Evolutionary conservation across 2,329 filamentous ascomycete species (phyloP).

Genomic region (Coniella vitis): DNA sequence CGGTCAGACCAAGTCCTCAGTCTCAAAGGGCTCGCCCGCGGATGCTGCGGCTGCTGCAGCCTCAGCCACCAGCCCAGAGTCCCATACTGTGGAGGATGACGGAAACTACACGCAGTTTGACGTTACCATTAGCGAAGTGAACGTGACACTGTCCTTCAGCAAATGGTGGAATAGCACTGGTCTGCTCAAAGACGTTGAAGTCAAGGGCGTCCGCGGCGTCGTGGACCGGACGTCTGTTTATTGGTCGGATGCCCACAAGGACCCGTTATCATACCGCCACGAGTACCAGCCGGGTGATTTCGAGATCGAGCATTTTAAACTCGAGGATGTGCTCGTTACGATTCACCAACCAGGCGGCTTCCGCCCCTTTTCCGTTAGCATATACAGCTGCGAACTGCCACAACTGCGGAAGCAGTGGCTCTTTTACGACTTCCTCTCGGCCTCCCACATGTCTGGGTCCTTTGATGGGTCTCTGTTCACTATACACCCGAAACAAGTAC

Average conservation of each 20-base stretch:
- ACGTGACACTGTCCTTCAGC: slow-evolving; percentile 93
- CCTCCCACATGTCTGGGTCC: slow-evolving; percentile 92
- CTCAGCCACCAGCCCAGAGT: slow-evolving; percentile 42
- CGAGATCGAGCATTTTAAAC: slow-evolving; percentile 92
- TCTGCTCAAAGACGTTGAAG: slow-evolving; percentile 81
- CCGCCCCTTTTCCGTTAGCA: slow-evolving; percentile 90
- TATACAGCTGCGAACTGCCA: slow-evolving; percentile 91
- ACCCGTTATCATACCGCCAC: slow-evolving; percentile 82
- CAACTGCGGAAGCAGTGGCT: slow-evolving; percentile 92
- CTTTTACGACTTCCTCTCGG: slow-evolving; percentile 94
- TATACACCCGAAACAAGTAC: slow-evolving; percentile 87
- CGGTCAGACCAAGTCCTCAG: slow-evolving; percentile 71
- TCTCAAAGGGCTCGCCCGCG: slow-evolving; percentile 85
- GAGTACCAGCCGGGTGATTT: slow-evolving; percentile 89
- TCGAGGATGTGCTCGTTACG: slow-evolving; percentile 88
- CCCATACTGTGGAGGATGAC: slow-evolving; percentile 60
- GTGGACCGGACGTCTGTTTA: slow-evolving; percentile 80
- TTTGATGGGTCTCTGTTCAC: slow-evolving; percentile 96
- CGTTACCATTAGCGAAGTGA: slow-evolving; percentile 87
- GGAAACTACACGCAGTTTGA: slow-evolving; percentile 98
- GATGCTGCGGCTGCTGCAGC: slow-evolving; percentile 81
- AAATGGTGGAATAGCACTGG: slow-evolving; percentile 99
- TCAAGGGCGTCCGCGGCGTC: slow-evolving; percentile 87
- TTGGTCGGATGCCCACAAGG: slow-evolving; percentile 61
- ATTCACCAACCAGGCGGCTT: slow-evolving; percentile 86